Evolutionary conservation across 805 yeast genomes (phyloP).

Genomic region (Nakazawaea pomicola): DNA sequence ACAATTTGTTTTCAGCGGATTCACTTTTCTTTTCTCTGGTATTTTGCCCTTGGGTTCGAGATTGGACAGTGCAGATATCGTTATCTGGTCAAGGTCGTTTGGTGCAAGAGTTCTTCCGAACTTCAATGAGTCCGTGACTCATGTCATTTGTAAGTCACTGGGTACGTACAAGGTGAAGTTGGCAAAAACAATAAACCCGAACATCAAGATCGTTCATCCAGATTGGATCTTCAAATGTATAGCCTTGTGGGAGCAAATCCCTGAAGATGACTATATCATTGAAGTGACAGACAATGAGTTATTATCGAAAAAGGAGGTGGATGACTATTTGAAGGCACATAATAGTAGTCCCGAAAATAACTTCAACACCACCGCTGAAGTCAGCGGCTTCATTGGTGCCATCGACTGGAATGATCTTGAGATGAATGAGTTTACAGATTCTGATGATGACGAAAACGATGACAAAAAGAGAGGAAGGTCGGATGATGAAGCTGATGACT

Average conservation of each 20-base stretch:
- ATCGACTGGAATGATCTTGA: slow-evolving; percentile 51
- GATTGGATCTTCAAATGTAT: slow-evolving; percentile 91
- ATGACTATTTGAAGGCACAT: slow-evolving; percentile 32
- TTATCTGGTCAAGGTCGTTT: slow-evolving; percentile 86
- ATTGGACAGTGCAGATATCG: slow-evolving; percentile 76
- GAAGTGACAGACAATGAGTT: slow-evolving; percentile 43
- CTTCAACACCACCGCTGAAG: slow-evolving; percentile 26
- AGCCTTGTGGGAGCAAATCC: slow-evolving; percentile 68
- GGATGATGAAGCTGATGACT: too few relatives aligned
- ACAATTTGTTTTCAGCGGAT: slow-evolving; percentile 56
- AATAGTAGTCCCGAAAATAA: slow-evolving; percentile 26
- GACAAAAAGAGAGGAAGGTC: neutral
- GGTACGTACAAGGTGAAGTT: slow-evolving; percentile 81
- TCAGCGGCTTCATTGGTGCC: slow-evolving; percentile 18
- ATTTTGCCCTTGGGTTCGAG: slow-evolving; percentile 81
- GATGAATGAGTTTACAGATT: slow-evolving; percentile 43
- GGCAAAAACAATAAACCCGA: slow-evolving; percentile 59
- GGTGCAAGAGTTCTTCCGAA: slow-evolving; percentile 83
- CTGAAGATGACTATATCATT: slow-evolving; percentile 55
- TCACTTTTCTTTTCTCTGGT: slow-evolving; percentile 78
- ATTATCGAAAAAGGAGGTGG: slow-evolving; percentile 40
- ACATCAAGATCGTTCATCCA: slow-evolving; percentile 75
- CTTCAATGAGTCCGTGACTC: slow-evolving; percentile 72
- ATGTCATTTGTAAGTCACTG: slow-evolving; percentile 76
- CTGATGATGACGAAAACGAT: slow-evolving; percentile 10